Evolutionary conservation across 495 filamentous ascomycete species (phyloP), one percentile per base, ranked within the genome.

Genomic region (Penicillium silybi): DNA sequence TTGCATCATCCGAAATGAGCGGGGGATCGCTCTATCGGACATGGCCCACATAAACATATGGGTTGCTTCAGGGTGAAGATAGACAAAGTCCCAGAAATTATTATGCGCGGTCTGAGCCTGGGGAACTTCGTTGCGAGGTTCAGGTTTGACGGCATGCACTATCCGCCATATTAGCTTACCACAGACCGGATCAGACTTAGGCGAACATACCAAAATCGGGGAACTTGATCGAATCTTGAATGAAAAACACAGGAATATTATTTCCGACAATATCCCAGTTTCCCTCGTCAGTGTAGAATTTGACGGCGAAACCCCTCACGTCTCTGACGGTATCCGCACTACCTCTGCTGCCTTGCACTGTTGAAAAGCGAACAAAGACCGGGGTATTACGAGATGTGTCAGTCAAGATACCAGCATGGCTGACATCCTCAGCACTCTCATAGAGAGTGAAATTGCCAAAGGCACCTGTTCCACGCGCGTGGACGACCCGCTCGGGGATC

Each of bases 401-500:
- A 0, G 86, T 95, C 17, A 95, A 70, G 11, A 95, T 75, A 3
- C 81, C 81, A 0, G 91, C 90, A 3, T 64, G 73, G 4, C 86
- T 87, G 6, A 92, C 75, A 44, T 92, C 86, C 41, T 76, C 71
- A 34, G 83, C 81, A 56, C 83, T 85, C 66, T 92, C 77, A 48
- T 79, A 77, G 2, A 95, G 70, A 46, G 75, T 86, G 74, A 95
- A 95, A 25, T 79, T 89, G 10, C 91, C 91, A 58, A 93, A 95
- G 17, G 91, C 90, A 35, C 84, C 91, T 13, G 81, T 73, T 20
- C 90, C 91, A 29, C 90, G 86, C 19, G 91, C 91, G 62, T 96
- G 91, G 4, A 96, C 89, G 10, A 95, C 90, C 44, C 91, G 78
- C 69, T 95, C 90, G 4, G 90, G 90, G 46, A 93, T 92, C 44